Percentiles rank a stretch among this genome's conserved stretches.
phyloP scores from a whole-genome alignment of 371 early-diverging fungal species.

The Zancudomyces culisetae region DNA sequence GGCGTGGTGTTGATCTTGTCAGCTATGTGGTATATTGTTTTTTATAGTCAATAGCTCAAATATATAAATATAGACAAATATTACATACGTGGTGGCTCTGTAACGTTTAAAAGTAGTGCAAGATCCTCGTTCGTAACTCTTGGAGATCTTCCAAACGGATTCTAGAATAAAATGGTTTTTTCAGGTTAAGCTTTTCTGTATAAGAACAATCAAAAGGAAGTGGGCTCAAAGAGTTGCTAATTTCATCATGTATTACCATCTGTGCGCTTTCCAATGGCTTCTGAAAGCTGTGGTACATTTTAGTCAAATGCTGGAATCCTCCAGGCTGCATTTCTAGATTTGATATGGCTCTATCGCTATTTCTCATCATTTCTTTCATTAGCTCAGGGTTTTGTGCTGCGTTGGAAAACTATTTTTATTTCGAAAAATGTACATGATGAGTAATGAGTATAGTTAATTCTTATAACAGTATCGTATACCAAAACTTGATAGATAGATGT shows the following conservation, averaged over 20 bases:
- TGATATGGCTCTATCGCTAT: conserved; percentile 70
- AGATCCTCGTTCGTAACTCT: conserved; percentile 30
- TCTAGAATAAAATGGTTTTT: conserved; percentile 7
- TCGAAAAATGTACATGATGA: too few species aligned
- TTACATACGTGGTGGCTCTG: conserved; percentile 8
- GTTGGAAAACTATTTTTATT: neutral
- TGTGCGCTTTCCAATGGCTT: conserved; percentile 44
- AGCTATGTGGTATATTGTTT: too few species aligned
- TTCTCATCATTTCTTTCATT: conserved; percentile 62
- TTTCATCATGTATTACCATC: conserved; percentile 8
- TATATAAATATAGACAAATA: too few species aligned
- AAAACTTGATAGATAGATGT: neutral
- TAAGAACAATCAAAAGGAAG: too few species aligned
- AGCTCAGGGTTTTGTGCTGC: conserved; percentile 47
- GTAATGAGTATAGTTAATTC: too few species aligned
- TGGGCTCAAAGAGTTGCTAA: too few species aligned
- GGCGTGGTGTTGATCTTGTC: conserved; percentile 44
- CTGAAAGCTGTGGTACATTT: conserved; percentile 56
- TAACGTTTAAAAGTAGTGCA: conserved; percentile 42
- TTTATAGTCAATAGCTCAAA: too few species aligned
- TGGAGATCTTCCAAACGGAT: conserved; percentile 33
- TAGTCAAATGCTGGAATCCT: conserved; percentile 61
- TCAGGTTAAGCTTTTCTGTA: too few species aligned
- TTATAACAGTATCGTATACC: too few species aligned
- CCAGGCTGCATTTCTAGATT: conserved; percentile 70